Base-by-base conservation (phyloP, 1,139 yeast species). In the Taphrina pruni region DNA sequence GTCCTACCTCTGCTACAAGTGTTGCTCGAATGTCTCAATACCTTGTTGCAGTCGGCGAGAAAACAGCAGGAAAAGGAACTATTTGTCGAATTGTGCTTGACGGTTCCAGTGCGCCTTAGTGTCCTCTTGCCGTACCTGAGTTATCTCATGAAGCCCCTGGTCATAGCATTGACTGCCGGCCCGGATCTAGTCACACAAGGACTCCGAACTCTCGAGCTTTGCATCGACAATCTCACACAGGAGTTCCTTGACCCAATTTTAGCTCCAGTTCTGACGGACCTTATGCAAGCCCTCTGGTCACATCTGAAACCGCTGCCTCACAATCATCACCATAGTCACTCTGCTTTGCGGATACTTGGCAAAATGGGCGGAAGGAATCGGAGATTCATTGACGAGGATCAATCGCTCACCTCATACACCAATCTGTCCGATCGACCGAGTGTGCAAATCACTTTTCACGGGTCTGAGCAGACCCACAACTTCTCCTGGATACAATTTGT, bases 171-270 rank as follows among this genome's bases (percentile, higher is more conserved):
- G 71, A 90, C 90, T 76, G 97, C 97, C 0, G 84, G 93, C 0
- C 97, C 89, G 72, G 99, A 95, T 73, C 84, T 94, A 66, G 96
- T 93, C 0, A 88, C 94, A 70, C 99, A 94, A 79, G 99, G 99
- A 56, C 81, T 95, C 73, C 84, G 98, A 73, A 94, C 98, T 0
- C 84, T 95, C 70, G 99, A 95, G 75, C 83, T 94, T n/a, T 94
- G 99, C 76, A 97, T 95, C 38, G 99, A 95, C 76, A 95, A 95
- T 75, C 81, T 95, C 70, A 94, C 98, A 0, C 96, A 98, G 0
- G 97, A 93, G 75, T 95, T 92, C 78, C 92, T 95, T 77, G 99
- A 95, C 75, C 99, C 99, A 1, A 91, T 94, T 77, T 87, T 95
- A 72, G 98, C 92, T 75, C 98, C 99, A 0, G 97, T 92, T 0